Conservation (phyloP, 106 monocot genomes). For the Dendrobium catenatum region DNA sequence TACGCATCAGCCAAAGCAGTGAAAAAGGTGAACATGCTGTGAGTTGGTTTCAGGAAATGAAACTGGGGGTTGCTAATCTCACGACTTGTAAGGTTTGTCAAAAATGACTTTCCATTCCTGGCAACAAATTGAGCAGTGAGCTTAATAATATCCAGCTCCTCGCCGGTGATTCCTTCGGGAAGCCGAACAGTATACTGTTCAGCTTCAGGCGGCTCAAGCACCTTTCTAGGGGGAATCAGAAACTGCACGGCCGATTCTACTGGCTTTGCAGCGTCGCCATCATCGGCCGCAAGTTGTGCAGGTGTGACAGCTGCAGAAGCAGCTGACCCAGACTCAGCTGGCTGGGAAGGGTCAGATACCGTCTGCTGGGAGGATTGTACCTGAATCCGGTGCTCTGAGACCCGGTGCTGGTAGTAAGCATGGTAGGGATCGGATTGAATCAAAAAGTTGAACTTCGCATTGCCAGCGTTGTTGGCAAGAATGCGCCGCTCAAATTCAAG, state of each 20-base stretch:
- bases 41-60: conserved; percentile 86
- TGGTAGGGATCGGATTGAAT: conserved; percentile 78
- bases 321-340: conserved; percentile 8
- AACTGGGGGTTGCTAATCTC: conserved; percentile 78
- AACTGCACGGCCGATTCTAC: conserved; percentile 51
- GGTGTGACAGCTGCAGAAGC: conserved; percentile 1
- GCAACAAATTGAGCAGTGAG: conserved; percentile 96
- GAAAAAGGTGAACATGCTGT: conserved; percentile 97
- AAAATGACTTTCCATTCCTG: conserved; percentile 72
- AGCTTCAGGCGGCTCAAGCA: conserved; percentile 69
- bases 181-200: conserved; percentile 87
- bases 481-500: conserved; percentile 89
- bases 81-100: conserved; percentile 48
- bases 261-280: conserved; percentile 9
- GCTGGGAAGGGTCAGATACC: background rate
- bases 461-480: conserved; percentile 64
- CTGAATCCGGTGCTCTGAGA: conserved; percentile 54
- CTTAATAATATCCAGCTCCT: conserved; percentile 95
- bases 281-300: background rate
- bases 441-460: conserved; percentile 89
- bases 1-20: conserved; percentile 86
- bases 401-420: conserved; percentile 86
- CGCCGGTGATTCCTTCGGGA: conserved; percentile 89
- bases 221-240: conserved; percentile 40
- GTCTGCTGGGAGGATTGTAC: conserved; percentile 23